Evolutionary conservation across 352 stramenopile species (phyloP).

Genomic region (Phytophthora citricola): DNA sequence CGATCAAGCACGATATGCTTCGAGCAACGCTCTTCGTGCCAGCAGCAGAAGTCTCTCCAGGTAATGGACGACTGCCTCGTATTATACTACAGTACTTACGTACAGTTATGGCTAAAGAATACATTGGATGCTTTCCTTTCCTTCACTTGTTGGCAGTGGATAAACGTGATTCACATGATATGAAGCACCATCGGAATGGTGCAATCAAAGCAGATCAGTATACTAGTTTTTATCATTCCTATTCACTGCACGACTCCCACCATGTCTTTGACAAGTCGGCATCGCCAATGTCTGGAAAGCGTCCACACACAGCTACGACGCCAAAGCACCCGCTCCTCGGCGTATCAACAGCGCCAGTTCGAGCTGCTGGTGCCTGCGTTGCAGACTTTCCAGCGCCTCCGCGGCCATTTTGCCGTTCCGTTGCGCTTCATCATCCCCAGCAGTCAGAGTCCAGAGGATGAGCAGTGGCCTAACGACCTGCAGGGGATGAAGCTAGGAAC

Average conservation of each 20-base stretch:
- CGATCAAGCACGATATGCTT: conserved; percentile 30
- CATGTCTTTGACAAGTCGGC: background rate
- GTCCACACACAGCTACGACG: conserved; percentile 9
- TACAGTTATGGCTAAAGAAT: conserved; percentile 20
- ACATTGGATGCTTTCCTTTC: background rate
- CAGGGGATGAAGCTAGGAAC: conserved; percentile 52
- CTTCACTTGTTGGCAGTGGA: no score
- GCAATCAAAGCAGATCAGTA: conserved; percentile 20
- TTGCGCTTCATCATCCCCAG: conserved; percentile 44
- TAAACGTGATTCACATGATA: no score
- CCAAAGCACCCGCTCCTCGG: conserved; percentile 10
- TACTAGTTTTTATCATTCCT: conserved; percentile 1
- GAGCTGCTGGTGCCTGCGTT: conserved; percentile 32
- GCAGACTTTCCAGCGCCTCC: conserved; percentile 32
- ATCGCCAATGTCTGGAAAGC: background rate
- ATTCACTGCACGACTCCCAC: background rate
- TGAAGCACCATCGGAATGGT: conserved; percentile 4
- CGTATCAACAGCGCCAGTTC: conserved; percentile 35
- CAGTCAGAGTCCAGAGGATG: background rate
- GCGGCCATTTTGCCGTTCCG: conserved; percentile 43
- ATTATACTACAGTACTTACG: conserved; percentile 20
- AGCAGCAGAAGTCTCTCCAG: conserved; percentile 38
- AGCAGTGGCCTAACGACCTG: conserved; percentile 34
- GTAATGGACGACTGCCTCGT: conserved; percentile 19
- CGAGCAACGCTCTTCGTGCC: conserved; percentile 29